Conservation (phyloP, 306 rosid genomes). For the Rosa lucieae region DNA sequence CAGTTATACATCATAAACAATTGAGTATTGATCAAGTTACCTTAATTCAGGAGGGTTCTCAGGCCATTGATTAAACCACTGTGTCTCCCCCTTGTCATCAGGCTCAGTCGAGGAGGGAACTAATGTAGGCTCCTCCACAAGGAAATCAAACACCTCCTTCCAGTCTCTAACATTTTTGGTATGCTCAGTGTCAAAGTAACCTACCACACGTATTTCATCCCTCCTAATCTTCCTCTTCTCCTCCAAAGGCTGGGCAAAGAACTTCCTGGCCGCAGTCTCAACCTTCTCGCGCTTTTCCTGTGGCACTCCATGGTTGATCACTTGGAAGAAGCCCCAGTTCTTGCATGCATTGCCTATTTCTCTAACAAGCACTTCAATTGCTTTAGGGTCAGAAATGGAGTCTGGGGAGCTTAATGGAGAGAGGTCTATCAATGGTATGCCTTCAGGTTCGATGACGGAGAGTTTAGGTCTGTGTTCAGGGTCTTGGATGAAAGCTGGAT, state of each 20-base stretch:
- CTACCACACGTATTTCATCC: conserved; percentile 25
- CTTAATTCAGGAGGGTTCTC: conserved; percentile 48
- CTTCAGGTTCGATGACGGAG: conserved; percentile 32
- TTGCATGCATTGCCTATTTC: conserved; percentile 56
- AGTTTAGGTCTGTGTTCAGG: conserved; percentile 66
- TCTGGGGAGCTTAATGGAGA: conserved; percentile 7
- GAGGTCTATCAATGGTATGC: conserved; percentile 51
- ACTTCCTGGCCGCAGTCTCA: conserved; percentile 34
- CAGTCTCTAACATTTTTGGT: conserved; percentile 81
- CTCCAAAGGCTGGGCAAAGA: conserved; percentile 56
- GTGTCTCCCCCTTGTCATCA: conserved; percentile 27
- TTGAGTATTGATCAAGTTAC: conserved; percentile 24
- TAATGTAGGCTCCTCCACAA: conserved; percentile 35
- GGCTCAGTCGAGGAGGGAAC: conserved; percentile 37
- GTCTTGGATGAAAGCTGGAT: conserved; percentile 49
- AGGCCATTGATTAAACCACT: conserved; percentile 53
- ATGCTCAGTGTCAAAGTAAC: conserved; percentile 59
- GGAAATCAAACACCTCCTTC: conserved; percentile 70
- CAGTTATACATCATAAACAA: not conserved
- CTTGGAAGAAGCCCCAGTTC: conserved; percentile 78
- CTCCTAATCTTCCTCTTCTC: conserved; percentile 56
- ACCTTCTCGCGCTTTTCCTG: conserved; percentile 30
- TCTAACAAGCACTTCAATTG: conserved; percentile 29
- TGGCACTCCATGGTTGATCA: conserved; percentile 63
- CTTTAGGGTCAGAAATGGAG: not conserved